Conservation (phyloP, 176 grass and related monocot species). For the Cymbopogon citratus region DNA sequence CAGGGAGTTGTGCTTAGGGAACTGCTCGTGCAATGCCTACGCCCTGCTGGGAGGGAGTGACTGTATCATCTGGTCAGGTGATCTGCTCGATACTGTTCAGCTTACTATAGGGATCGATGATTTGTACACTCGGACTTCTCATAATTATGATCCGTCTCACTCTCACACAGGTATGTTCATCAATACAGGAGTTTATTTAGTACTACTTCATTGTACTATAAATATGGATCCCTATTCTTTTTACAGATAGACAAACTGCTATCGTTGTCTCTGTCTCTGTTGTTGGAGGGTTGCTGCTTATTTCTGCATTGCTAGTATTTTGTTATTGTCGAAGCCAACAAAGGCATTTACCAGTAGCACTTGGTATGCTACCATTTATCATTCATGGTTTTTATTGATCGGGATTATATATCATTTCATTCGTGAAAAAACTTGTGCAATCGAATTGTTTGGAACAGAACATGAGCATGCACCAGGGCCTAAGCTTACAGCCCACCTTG, state of each 20-base stretch:
- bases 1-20: constrained; percentile 28
- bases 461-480: neutral
- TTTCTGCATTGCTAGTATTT: neutral
- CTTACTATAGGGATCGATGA: constrained; percentile 2
- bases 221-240: neutral
- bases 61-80: constrained; percentile 29
- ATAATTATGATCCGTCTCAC: neutral
- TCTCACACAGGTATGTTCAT: neutral
- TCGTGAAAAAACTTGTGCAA: neutral
- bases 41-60: constrained; percentile 3
- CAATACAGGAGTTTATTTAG: neutral
- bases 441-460: neutral
- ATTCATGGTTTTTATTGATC: neutral
- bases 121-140: constrained; percentile 22
- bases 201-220: neutral
- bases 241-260: neutral
- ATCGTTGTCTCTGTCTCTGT: constrained; percentile 1
- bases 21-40: constrained; percentile 47
- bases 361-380: neutral
- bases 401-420: neutral
- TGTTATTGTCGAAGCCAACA: neutral
- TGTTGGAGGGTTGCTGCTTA: neutral
- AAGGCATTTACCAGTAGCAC: neutral
- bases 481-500: neutral
- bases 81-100: constrained; percentile 36